Percentiles rank a stretch among this genome's conserved stretches.
Conservation (phyloP, 1,284 basidiomycete genomes). For the Ustilago shanxiensis region DNA sequence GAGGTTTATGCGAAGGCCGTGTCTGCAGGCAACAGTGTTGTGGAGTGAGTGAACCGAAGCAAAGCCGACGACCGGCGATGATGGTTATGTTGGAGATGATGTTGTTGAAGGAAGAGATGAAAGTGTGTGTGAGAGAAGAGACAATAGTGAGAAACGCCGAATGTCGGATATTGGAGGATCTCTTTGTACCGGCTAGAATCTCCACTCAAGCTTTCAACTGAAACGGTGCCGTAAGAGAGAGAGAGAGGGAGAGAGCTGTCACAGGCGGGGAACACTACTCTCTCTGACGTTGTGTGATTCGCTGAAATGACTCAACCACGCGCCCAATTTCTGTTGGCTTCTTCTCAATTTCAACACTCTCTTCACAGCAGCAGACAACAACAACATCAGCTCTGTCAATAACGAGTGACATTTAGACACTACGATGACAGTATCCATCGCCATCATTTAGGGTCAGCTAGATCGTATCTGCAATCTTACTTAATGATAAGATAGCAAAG, state of each 20-base stretch:
- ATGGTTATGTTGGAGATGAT: not conserved
- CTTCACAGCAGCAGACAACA: not conserved
- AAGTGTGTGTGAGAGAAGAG: not conserved
- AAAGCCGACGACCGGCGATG: not conserved
- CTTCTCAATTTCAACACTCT: not conserved
- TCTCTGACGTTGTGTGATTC: constrained; percentile 8
- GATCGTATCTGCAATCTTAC: constrained; percentile 15
- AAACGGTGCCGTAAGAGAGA: not conserved
- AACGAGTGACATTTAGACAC: too few species aligned
- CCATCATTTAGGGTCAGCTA: too few species aligned
- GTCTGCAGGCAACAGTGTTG: constrained; percentile 8
- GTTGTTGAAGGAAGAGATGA: not conserved
- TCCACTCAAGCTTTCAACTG: not conserved
- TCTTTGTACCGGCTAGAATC: constrained; percentile 18
- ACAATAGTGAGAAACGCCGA: not conserved
- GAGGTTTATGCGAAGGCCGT: constrained; percentile 5
- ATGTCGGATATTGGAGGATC: constrained; percentile 17
- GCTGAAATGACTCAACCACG: constrained; percentile 1
- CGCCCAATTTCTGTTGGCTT: constrained; percentile 5
- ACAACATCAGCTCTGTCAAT: not conserved
- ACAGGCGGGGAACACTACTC: too few species aligned
- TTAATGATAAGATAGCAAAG: constrained; percentile 9
- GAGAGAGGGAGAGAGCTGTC: not conserved
- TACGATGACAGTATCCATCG: not conserved
- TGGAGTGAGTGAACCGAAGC: too few species aligned